These are phyloP conservation scores for Excoecaria agallocha DNA, from an alignment of 345 rosid species.

Conservation along the genomic window DNA sequence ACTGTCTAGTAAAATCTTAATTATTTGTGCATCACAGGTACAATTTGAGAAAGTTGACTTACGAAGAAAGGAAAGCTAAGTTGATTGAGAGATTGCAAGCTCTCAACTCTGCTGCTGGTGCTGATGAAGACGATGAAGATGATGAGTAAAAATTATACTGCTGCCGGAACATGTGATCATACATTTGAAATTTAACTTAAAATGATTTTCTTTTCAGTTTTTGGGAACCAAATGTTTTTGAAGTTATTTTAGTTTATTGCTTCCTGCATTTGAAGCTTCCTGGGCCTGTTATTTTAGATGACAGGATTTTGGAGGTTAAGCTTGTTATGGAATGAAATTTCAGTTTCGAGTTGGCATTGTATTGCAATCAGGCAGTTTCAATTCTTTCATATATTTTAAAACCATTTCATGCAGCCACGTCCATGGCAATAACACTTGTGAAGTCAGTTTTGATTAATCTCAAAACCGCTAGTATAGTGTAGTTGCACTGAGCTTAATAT, in stretches of 20 bases:
- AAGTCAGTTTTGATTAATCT: neutral
- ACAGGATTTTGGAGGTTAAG: slow-evolving; percentile 15
- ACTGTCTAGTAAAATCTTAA: neutral
- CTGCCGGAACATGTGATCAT: neutral
- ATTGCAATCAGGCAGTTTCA: neutral
- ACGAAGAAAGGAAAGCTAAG: slow-evolving; percentile 76
- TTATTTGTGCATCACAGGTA: slow-evolving; percentile 39
- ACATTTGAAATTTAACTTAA: neutral
- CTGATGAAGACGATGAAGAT: slow-evolving; percentile 30
- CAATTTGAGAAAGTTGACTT: slow-evolving; percentile 81
- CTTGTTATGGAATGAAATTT: slow-evolving; percentile 26
- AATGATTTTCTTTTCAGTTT: neutral
- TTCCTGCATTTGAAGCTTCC: slow-evolving; percentile 8
- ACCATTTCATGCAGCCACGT: neutral
- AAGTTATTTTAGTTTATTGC: neutral
- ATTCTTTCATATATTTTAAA: neutral
- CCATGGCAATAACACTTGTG: too few relatives aligned
- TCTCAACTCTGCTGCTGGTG: slow-evolving; percentile 56
- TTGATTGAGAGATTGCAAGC: slow-evolving; percentile 72
- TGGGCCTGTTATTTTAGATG: slow-evolving; percentile 7
- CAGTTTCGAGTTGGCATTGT: slow-evolving; percentile 16
- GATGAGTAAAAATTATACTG: slow-evolving; percentile 15
- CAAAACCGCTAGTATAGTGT: too few relatives aligned
- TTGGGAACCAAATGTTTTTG: slow-evolving; percentile 2
- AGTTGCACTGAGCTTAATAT: too few relatives aligned